Evolutionary conservation across 495 filamentous ascomycete genomes (phyloP).

Genomic region (Aspergillus bridgeri): DNA sequence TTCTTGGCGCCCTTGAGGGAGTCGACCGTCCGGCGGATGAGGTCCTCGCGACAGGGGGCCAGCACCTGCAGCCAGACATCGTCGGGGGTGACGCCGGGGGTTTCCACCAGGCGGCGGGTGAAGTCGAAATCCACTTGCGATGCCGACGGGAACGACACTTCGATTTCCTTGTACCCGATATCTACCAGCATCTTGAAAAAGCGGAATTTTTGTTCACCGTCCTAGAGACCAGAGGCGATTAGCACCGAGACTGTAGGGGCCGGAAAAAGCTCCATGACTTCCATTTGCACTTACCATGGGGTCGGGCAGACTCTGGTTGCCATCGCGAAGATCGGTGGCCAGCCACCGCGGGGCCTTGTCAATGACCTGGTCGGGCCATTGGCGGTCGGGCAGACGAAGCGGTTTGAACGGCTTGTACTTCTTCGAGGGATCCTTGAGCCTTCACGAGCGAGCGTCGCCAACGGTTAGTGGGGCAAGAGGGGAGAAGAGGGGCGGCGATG

Average conservation of each 20-base stretch:
- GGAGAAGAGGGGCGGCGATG: neutral
- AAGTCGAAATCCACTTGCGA: slow-evolving; percentile 96
- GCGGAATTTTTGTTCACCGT: slow-evolving; percentile 86
- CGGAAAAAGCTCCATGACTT: neutral
- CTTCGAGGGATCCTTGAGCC: slow-evolving; percentile 90
- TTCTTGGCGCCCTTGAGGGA: slow-evolving; percentile 89
- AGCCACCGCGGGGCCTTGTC: slow-evolving; percentile 82
- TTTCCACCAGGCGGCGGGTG: slow-evolving; percentile 81
- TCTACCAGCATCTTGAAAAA: slow-evolving; percentile 95
- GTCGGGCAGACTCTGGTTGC: slow-evolving; percentile 83
- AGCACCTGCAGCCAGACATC: slow-evolving; percentile 97
- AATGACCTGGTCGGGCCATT: slow-evolving; percentile 82
- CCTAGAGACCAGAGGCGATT: slow-evolving; percentile 45
- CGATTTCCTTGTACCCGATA: slow-evolving; percentile 97
- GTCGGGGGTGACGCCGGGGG: slow-evolving; percentile 79
- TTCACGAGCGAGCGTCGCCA: slow-evolving; percentile 29
- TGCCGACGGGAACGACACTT: slow-evolving; percentile 92
- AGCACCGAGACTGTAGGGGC: neutral
- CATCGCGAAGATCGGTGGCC: slow-evolving; percentile 80
- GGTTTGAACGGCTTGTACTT: slow-evolving; percentile 85
- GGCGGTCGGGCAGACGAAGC: slow-evolving; percentile 74
- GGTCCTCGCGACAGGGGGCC: slow-evolving; percentile 86
- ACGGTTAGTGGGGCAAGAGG: neutral
- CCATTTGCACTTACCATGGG: slow-evolving; percentile 69
- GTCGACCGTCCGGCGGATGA: slow-evolving; percentile 87